Evolutionary conservation across 2,329 filamentous ascomycete genomes (phyloP), one percentile per base, ranked within the genome.

Genomic region (Alternaria rosae): DNA sequence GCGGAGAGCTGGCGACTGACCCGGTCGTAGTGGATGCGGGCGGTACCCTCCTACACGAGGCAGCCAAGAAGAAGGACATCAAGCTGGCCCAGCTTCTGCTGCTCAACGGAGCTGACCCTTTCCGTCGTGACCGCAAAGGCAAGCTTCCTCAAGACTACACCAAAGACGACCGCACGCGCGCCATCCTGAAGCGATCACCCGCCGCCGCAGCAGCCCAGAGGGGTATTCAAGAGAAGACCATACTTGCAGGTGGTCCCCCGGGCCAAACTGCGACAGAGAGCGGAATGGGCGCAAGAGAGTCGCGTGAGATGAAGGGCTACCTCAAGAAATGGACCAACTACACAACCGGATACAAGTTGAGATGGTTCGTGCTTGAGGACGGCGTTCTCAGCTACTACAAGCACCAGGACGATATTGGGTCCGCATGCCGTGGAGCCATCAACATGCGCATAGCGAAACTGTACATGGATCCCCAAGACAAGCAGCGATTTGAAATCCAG

Each of bases 291-390:
- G 91, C 91, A 15, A 93, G 94, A 69, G 95, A 99, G 75, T 91
- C 92, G 17, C 87, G 94, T 50, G 94, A 98, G 80, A 98, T 99
- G 92, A 97, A 97, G 82, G 95, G 95, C 7, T 99, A 98, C 78
- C 84, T 99, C 59, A 98, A 97, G 82, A 99, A 99, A 79, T 99
- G 95, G 95, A 99, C 95, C 50, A 99, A 99, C 78, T 99, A 99
- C 78, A 94, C 94, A 21, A 94, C 92, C 76, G 95, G 95, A 9
- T 99, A 97, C 82, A 97, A 99, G 82, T 80, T 99, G 66, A 87
- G 95, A 62, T 99, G 94, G 94, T 99, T 99, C 76, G 95, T 98
- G 13, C 87, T 99, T 9, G 95, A 99, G 77, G 95, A 99, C 76
- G 95, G 95, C 12, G 94, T 99, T 12, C 81, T 99, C 69, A 98